These are phyloP conservation scores for Citrullus colocynthis DNA, from an alignment of 306 rosid genomes.

Conservation along the genomic window DNA sequence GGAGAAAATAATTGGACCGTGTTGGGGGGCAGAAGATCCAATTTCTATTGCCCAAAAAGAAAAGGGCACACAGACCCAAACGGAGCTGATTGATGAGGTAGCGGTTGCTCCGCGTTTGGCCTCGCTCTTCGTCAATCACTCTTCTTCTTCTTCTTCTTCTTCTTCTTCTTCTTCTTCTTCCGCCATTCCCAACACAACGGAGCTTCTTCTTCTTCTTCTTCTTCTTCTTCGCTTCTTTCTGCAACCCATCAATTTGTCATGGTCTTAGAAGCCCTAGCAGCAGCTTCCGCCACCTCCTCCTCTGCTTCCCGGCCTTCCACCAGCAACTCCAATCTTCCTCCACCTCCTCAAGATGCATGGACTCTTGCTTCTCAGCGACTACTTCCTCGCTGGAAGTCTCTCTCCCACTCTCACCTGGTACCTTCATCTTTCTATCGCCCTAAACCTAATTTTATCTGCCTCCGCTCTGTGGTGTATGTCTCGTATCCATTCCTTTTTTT, in stretches of 20 bases:
- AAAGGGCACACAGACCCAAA: constrained; percentile 4
- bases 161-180: too few species aligned
- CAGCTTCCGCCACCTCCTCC: constrained; percentile 3
- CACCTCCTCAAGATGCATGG: constrained; percentile 45
- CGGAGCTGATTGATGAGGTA: constrained; percentile 12
- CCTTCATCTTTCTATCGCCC: background rate
- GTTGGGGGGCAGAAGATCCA: background rate
- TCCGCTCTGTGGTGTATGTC: background rate
- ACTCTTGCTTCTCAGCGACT: constrained; percentile 22
- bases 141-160: background rate
- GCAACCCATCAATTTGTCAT: background rate
- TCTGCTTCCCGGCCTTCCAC: constrained; percentile 7
- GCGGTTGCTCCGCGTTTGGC: constrained; percentile 3
- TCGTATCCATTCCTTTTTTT: background rate
- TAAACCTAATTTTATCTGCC: background rate
- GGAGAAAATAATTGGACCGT: background rate
- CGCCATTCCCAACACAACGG: background rate
- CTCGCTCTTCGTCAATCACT: background rate
- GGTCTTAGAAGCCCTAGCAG: constrained; percentile 11
- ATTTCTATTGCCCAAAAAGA: background rate
- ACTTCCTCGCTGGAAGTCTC: constrained; percentile 38
- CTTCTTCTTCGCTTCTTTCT: background rate
- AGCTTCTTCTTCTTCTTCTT: background rate
- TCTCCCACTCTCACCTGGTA: constrained; percentile 28
- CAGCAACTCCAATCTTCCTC: constrained; percentile 13